phyloP scores from a whole-genome alignment of 2,329 filamentous ascomycete species.

The Diaporthe citri region DNA sequence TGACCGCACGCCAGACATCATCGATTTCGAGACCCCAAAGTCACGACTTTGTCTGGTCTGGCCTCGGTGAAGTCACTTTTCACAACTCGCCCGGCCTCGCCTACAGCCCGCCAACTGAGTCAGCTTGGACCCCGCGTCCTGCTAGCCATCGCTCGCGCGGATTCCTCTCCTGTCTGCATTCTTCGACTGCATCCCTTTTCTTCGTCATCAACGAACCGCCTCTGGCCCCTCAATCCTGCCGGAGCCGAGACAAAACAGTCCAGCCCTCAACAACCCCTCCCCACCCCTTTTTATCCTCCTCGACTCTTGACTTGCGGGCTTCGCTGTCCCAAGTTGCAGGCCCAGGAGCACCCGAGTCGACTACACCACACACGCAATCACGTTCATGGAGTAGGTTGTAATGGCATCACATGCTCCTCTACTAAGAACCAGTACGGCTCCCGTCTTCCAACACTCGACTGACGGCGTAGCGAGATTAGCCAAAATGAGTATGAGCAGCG shows the following conservation, averaged over 20 bases:
- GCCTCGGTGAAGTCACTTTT: conserved; percentile 29
- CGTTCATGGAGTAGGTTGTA: conserved; percentile 49
- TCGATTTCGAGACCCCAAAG: not conserved
- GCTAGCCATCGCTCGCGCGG: conserved; percentile 33
- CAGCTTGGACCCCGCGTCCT: conserved; percentile 42
- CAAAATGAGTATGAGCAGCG: conserved; percentile 66
- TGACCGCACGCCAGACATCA: not conserved
- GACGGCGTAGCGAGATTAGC: conserved; percentile 60
- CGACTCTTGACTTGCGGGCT: conserved; percentile 22
- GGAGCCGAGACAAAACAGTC: conserved; percentile 13
- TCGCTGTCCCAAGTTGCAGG: conserved; percentile 21
- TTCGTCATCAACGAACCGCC: conserved; percentile 29
- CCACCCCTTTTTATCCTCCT: conserved; percentile 16
- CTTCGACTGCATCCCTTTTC: conserved; percentile 39
- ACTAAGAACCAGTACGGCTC: conserved; percentile 70
- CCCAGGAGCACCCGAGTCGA: conserved; percentile 31
- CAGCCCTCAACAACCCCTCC: conserved; percentile 7
- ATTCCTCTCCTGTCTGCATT: conserved; percentile 37
- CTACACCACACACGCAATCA: conserved; percentile 27
- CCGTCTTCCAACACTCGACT: conserved; percentile 64
- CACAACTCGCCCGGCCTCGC: conserved; percentile 33
- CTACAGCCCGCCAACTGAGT: conserved; percentile 33
- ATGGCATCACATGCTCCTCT: conserved; percentile 71
- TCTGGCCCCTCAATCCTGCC: conserved; percentile 31
- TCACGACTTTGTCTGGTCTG: conserved; percentile 2